Evolutionary conservation across 2,329 filamentous ascomycete species (phyloP).

Genomic region (Cadophora malorum): DNA sequence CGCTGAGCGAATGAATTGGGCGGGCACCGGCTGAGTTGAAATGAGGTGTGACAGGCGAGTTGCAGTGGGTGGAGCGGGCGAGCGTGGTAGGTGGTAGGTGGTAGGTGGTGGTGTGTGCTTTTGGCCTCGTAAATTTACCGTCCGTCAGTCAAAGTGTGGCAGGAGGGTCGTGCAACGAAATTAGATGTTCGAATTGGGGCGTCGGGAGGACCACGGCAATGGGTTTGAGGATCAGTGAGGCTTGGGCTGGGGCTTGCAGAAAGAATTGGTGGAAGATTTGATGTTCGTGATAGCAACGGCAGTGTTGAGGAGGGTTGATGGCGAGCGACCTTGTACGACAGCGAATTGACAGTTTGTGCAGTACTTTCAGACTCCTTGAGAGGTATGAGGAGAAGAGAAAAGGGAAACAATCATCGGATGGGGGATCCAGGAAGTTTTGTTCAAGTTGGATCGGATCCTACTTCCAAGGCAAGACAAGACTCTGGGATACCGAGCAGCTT

Average conservation of each 20-base stretch:
- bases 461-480: constrained; percentile 7
- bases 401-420: not conserved
- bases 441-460: constrained; percentile 1
- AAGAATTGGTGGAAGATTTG: not conserved
- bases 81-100: not conserved
- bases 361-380: not conserved
- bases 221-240: not conserved
- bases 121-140: not conserved
- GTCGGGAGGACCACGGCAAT: not conserved
- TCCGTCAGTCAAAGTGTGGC: not conserved
- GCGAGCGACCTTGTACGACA: not conserved
- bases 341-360: not conserved
- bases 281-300: not conserved
- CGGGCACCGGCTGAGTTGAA: constrained; percentile 31
- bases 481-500: not conserved
- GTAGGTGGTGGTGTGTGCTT: not conserved
- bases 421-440: constrained; percentile 12
- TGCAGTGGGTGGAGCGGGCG: not conserved
- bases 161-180: not conserved
- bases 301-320: not conserved
- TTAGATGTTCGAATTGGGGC: not conserved
- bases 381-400: not conserved
- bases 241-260: not conserved
- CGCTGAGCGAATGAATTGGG: constrained; percentile 40
- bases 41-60: constrained; percentile 38